Base-by-base conservation (phyloP, 2,329 filamentous ascomycete genomes). In the Phialophora chinensis region DNA sequence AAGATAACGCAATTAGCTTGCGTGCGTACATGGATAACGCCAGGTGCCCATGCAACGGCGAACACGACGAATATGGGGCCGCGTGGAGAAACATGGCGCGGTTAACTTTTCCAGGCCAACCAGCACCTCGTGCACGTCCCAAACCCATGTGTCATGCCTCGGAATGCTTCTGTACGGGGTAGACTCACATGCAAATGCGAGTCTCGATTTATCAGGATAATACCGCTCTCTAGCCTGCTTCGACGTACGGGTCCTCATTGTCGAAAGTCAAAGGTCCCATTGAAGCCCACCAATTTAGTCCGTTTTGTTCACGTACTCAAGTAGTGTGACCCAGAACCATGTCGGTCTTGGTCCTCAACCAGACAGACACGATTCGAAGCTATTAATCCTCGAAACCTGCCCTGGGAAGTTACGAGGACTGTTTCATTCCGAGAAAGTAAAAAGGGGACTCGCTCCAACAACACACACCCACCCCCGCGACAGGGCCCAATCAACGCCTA, bases 41-140 rank as follows among this genome's bases (percentile, higher is more conserved):
- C 49, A 27, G 49, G 23, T 25, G 23, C 20, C 14, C 20, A 27
- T 23, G 23, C 23, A 52, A 5, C 25, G 49, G 20, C 14, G 49
- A 52, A 27, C 4, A 52, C n/a, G 49, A 52, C 23, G 49, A 52
- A 27, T 23, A 7, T 25, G 10, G 49, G 49, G 23, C 25, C 10
- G 14, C 49, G 49, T 52, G 49, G 49, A 52, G 49, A 23, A 44
- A 52, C 49, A 17, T 52, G 49, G 49, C 49, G 49, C 49, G 49
- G 49, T 23, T 52, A 23, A 52, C 0, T 52, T 29, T 52, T 52
- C 49, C 49, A 14, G 12, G 47, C 8, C 47, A 10, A 4, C 47
- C 1, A 23, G 25, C 47, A 42, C 35, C 12, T 17, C 6, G 29
- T 31, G 29, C 11, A 35, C 33, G 3, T 35, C 17, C 17, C 5